These are phyloP conservation scores for Helianthus tuberosus DNA, from an alignment of 129 eudicot genomes.

Conservation along the genomic window DNA sequence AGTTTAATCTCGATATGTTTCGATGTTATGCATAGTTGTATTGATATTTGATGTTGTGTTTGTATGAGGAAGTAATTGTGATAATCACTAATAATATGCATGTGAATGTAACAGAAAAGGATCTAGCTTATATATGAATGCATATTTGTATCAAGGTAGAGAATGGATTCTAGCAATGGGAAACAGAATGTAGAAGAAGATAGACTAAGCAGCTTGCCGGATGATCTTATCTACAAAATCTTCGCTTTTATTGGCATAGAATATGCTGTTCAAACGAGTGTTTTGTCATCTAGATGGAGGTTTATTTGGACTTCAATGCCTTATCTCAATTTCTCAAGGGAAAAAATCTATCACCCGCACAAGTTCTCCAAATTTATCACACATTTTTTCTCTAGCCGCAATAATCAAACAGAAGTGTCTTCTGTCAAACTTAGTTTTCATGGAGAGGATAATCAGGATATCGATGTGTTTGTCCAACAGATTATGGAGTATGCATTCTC, in stretches of 20 bases:
- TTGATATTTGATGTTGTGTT: too few relatives aligned
- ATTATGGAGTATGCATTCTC: constrained; percentile 27
- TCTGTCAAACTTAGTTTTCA: constrained; percentile 10
- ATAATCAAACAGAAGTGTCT: constrained; percentile 13
- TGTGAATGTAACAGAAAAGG: neutral
- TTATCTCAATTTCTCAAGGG: constrained; percentile 12
- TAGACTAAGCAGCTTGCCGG: constrained; percentile 31
- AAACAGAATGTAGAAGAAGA: too few relatives aligned
- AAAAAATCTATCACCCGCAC: neutral
- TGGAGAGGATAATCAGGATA: neutral
- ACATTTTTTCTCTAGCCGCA: constrained; percentile 11
- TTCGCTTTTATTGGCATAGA: constrained; percentile 18
- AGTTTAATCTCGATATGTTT: too few relatives aligned
- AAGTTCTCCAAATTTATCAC: constrained; percentile 21
- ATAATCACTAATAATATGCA: too few relatives aligned
- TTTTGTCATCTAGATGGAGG: constrained; percentile 32
- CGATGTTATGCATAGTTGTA: too few relatives aligned
- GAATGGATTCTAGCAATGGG: too few relatives aligned
- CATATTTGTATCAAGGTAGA: too few relatives aligned
- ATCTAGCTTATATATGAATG: too few relatives aligned
- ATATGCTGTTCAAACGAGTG: constrained; percentile 15
- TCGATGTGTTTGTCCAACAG: constrained; percentile 6
- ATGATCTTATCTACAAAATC: constrained; percentile 27
- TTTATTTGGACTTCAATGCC: constrained; percentile 28
- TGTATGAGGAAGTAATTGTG: too few relatives aligned